Base-by-base conservation (phyloP, 2,329 filamentous ascomycete genomes). In the Piedraia hortae region DNA sequence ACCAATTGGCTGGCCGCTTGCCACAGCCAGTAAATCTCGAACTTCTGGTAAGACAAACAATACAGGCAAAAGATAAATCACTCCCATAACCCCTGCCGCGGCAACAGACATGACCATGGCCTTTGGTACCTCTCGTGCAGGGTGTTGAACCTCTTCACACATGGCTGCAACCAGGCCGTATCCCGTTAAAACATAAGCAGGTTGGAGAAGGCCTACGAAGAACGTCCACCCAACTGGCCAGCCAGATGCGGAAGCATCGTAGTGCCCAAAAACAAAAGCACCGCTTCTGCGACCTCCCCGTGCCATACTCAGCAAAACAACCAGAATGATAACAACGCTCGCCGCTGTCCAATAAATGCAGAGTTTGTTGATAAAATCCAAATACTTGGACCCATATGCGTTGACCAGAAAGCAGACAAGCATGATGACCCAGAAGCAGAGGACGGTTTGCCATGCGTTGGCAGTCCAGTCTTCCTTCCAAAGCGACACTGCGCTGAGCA, bases 31-130 rank as follows among this genome's bases (percentile, higher is more conserved):
- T 9, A 80, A 56, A 20, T 51, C 44, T 29, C 60, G 34, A 4
- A 78, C 57, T 21, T 70, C 56, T 0, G 72, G 71, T 13, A 80
- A 51, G 16, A 77, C 67, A 41, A 80, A 78, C 12, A 80, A 54
- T 30, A 82, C 56, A 0, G 71, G 70, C 19, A 80, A 59, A 8
- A 78, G 43, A 42, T 72, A 78, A 31, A 64, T 41, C 5, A 69
- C 38, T 4, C 67, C 66, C 0, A 67, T 72, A 18, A 72, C 33
- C 14, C 62, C 64, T 1, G 64, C 66, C 1, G 63, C 64, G 1
- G 60, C 60, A 2, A 73, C 65, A 0, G 65, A 70, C 16, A 71
- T 44, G 1, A 72, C 63, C 34, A 74, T 73, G 22, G 67, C 68
- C 37, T 62, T 66, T 20, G 67, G 68, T 0, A 73, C 67, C 43